phyloP scores from a whole-genome alignment of 176 grass and related monocot species.

The Lolium perenne region DNA sequence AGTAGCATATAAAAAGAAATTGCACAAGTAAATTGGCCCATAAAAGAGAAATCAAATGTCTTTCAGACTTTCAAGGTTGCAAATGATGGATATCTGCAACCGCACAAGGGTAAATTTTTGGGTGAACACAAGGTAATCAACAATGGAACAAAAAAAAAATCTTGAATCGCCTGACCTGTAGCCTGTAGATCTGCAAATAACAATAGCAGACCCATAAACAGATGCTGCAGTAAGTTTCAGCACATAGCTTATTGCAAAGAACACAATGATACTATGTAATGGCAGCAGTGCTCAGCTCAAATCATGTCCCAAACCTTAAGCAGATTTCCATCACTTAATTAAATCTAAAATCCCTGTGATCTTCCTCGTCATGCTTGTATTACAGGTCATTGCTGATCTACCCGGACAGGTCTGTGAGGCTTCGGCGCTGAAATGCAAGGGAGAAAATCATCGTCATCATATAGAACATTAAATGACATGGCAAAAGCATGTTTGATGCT shows the following conservation, averaged over 20 bases:
- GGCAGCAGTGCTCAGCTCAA: conserved; percentile 14
- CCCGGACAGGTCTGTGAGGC: conserved; percentile 74
- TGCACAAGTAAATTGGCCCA: not conserved
- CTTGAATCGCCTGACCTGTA: not conserved
- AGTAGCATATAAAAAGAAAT: not conserved
- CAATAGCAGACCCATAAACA: not conserved
- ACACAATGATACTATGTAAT: conserved; percentile 3
- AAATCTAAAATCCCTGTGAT: conserved; percentile 26
- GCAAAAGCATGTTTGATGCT: not conserved
- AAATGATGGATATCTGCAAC: conserved; percentile 9
- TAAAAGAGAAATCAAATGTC: not conserved
- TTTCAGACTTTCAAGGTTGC: conserved; percentile 33
- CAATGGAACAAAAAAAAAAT: not conserved
- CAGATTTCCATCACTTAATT: not conserved
- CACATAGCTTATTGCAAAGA: not conserved
- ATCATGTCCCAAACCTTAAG: conserved; percentile 26
- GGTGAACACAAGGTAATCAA: not conserved
- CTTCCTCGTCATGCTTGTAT: not conserved
- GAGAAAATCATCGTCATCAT: not conserved
- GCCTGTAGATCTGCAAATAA: not conserved
- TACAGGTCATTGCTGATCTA: conserved; percentile 37
- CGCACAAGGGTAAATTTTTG: not conserved
- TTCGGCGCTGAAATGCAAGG: conserved; percentile 79
- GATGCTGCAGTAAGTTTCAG: not conserved
- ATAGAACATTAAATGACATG: conserved; percentile 13